A percentile compares a stretch with the other conserved stretches of the same genome.
Conservation (phyloP, 1,139 yeast species). For the Yamadazyma atlantica region DNA sequence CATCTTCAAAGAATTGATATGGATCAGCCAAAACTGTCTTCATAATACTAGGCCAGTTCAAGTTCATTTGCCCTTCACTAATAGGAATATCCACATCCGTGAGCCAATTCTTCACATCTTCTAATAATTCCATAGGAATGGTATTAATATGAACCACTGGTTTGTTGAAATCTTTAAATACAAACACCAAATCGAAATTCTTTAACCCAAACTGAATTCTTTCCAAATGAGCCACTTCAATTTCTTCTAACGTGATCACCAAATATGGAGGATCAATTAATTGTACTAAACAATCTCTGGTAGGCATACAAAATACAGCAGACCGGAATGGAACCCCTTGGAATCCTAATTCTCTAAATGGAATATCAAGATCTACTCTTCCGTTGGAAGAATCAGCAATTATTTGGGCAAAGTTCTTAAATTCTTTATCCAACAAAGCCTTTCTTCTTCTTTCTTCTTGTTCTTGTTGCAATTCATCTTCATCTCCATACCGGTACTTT, state of each 20-base stretch:
- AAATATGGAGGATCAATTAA: conserved; percentile 92
- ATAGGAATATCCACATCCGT: conserved; percentile 94
- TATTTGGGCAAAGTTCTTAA: conserved; percentile 82
- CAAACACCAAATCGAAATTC: conserved; percentile 93
- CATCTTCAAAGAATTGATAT: conserved; percentile 87
- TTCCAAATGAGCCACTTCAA: conserved; percentile 93
- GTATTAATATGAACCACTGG: conserved; percentile 94
- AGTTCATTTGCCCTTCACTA: conserved; percentile 92
- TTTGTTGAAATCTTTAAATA: conserved; percentile 83
- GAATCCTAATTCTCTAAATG: conserved; percentile 95
- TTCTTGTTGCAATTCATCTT: conserved; percentile 97
- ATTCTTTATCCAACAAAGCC: conserved; percentile 87
- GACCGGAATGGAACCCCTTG: conserved; percentile 97
- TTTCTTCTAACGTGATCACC: conserved; percentile 86
- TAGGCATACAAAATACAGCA: conserved; percentile 93
- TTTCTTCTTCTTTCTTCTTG: conserved; percentile 96
- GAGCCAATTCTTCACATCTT: conserved; percentile 93
- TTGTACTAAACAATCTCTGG: conserved; percentile 94
- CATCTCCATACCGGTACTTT: conserved; percentile 94
- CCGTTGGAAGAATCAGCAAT: conserved; percentile 87
- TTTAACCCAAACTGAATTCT: conserved; percentile 96
- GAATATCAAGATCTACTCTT: conserved; percentile 82
- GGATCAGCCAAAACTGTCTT: conserved; percentile 92
- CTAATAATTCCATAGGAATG: conserved; percentile 88
- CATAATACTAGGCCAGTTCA: conserved; percentile 96